Percentiles rank a stretch among this genome's conserved stretches.
Conservation (phyloP, 192 early-diverging fungal genomes). For the Linderina pennispora region DNA sequence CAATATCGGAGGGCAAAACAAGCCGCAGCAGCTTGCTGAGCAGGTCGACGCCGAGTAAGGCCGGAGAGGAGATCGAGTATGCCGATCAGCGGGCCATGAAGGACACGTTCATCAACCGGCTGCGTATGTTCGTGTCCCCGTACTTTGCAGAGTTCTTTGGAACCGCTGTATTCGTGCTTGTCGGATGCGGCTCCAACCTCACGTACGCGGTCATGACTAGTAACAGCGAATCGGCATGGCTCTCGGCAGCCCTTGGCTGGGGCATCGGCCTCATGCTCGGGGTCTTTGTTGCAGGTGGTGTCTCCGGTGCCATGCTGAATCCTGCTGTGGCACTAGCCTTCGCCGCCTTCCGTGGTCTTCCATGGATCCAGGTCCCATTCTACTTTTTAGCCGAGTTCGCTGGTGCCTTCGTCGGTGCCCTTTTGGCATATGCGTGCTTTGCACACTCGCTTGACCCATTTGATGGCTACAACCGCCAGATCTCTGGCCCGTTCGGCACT, state of each 20-base stretch:
- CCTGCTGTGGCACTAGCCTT: conserved; percentile 47
- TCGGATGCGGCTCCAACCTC: conserved; percentile 41
- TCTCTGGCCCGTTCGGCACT: conserved; percentile 27
- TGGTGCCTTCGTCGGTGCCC: conserved; percentile 50
- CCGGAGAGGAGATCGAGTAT: conserved; percentile 45
- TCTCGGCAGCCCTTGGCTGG: conserved; percentile 48
- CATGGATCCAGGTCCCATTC: conserved; percentile 48
- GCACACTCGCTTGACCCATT: conserved; percentile 42
- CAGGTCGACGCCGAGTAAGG: conserved; percentile 15
- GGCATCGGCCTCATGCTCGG: conserved; percentile 45
- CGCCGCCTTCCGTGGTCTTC: conserved; percentile 45
- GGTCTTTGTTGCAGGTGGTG: conserved; percentile 38
- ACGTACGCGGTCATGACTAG: conserved; percentile 32
- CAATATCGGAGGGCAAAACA: conserved; percentile 3
- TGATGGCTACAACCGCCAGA: conserved; percentile 39
- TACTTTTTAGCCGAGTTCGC: conserved; percentile 48
- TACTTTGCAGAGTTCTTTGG: conserved; percentile 49
- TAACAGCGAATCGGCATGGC: conserved; percentile 47
- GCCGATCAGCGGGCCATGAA: conserved; percentile 22
- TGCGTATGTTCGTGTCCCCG: conserved; percentile 43
- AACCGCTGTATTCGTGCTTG: conserved; percentile 39
- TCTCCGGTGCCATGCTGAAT: conserved; percentile 46
- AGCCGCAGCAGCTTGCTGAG: conserved; percentile 13
- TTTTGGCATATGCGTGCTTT: conserved; percentile 42
- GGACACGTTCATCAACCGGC: conserved; percentile 31